Evolutionary conservation across 345 rosid species (phyloP).

Genomic region (Odontarrhena argentea): DNA sequence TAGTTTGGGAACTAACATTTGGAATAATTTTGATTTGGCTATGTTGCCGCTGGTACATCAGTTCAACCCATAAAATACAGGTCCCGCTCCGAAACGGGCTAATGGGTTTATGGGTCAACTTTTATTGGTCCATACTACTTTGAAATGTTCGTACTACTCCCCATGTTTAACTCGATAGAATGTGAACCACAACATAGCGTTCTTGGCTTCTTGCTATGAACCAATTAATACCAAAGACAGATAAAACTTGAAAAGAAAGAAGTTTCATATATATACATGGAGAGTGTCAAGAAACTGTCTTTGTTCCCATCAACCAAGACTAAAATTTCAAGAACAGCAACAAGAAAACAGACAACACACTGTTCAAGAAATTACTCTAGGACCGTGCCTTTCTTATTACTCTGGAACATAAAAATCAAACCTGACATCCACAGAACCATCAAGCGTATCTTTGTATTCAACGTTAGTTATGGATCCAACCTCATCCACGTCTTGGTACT

Average conservation of each 20-base stretch:
- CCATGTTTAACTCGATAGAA: neutral
- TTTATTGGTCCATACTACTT: neutral
- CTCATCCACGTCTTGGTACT: constrained; percentile 69
- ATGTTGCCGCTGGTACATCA: too few species aligned
- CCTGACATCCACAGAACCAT: constrained; percentile 84
- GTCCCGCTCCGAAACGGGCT: constrained; percentile 10
- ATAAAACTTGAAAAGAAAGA: constrained; percentile 1
- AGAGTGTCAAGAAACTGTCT: constrained; percentile 35
- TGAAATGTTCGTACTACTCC: neutral
- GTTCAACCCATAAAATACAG: neutral
- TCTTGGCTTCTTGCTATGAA: constrained; percentile 7
- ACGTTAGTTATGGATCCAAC: constrained; percentile 67
- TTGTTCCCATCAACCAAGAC: constrained; percentile 24
- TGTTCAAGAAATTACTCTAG: constrained; percentile 26
- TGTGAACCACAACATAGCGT: neutral
- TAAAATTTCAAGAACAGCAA: constrained; percentile 31
- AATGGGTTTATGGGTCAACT: constrained; percentile 27
- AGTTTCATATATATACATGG: constrained; percentile 51
- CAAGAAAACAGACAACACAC: constrained; percentile 27
- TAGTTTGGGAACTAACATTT: too few species aligned
- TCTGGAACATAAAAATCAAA: constrained; percentile 93
- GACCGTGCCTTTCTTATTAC: constrained; percentile 21
- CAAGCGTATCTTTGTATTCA: constrained; percentile 73
- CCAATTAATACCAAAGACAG: neutral
- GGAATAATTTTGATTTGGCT: too few species aligned